A percentile compares a stretch with the other conserved stretches of the same genome.
Evolutionary conservation across 2,329 filamentous ascomycete species (phyloP).

Genomic region (Metarhizium robertsii): DNA sequence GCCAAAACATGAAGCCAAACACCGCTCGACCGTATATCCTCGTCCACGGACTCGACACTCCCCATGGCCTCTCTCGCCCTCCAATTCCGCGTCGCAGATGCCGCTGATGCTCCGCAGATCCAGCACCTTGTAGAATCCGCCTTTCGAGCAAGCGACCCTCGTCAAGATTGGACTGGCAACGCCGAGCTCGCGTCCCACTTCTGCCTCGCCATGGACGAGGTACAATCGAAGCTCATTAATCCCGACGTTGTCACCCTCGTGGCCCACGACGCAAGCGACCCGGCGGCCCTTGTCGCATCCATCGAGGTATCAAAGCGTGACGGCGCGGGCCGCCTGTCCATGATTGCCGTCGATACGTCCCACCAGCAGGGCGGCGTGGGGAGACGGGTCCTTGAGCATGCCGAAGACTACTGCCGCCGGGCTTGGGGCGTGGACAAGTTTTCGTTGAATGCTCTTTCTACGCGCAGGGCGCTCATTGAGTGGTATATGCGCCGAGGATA

Average conservation of each 20-base stretch:
- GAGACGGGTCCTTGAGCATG: constrained; percentile 19
- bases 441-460: constrained; percentile 24
- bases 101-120: neutral
- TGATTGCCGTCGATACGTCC: constrained; percentile 24
- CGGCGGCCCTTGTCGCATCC: constrained; percentile 5
- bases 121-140: constrained; percentile 1
- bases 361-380: constrained; percentile 25
- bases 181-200: neutral
- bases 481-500: constrained; percentile 28
- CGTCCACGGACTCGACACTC: neutral
- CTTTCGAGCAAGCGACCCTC: neutral
- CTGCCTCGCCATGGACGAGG: constrained; percentile 4
- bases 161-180: constrained; percentile 1
- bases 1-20: too few species aligned
- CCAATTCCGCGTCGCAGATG: neutral
- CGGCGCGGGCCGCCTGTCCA: constrained; percentile 19
- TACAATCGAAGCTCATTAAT: constrained; percentile 1
- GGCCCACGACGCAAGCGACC: neutral
- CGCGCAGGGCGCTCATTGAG: constrained; percentile 21
- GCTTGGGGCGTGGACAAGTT: constrained; percentile 18
- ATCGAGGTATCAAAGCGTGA: constrained; percentile 17
- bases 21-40: too few species aligned
- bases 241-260: constrained; percentile 8
- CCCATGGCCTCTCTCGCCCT: neutral
- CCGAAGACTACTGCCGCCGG: constrained; percentile 19